Evolutionary conservation across 176 grass and related monocot genomes (phyloP), one percentile per base, ranked within the genome.

Genomic region (Cocos nucifera): DNA sequence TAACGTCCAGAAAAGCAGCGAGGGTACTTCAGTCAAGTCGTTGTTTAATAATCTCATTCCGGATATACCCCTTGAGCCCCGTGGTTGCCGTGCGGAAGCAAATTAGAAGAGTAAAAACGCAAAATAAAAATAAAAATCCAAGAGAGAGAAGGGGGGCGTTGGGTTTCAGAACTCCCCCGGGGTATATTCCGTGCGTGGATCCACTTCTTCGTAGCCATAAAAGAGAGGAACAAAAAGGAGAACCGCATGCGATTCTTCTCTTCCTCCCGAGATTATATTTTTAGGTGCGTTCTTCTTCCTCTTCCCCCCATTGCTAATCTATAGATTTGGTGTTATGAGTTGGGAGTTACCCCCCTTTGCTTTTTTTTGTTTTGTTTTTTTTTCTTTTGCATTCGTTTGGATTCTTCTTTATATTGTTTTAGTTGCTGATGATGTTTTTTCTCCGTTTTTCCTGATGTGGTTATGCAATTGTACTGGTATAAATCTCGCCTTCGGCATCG

Each of bases 101-200:
- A 44, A 44, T 9, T 2, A 9, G 35, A 44, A 44, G 14, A 44
- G 35, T 39, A 14, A 44, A 44, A 44, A 12, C 14, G 35, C 9
- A 14, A 10, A 10, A 14, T 12, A 44, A 44, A 44, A 12, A 44
- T 9, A 44, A 44, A 44, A 44, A 44, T 12, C 8, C 1, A 9
- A 49, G 61, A 39, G 25, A 23, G 23, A 23, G 67, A 16, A 1
- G 29, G 55, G 52, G 49, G 50, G 62, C 56, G 57, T 76, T 56
- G 57, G 59, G 51, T 65, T 50, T 19, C 18, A 59, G 55, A 25
- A 26, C 26, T 69, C 58, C 32, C 28, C 74, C 30, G 54, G 58
- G 75, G 89, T 67, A 95, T 95, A 95, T 89, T 85, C 89, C 66
- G 58, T 60, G 65, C 75, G 52, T 55, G 65, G 84, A 85, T 94